These are phyloP conservation scores for Jaenimonas drosophilae DNA, from an alignment of 208 protist genomes.

Conservation along the genomic window DNA sequence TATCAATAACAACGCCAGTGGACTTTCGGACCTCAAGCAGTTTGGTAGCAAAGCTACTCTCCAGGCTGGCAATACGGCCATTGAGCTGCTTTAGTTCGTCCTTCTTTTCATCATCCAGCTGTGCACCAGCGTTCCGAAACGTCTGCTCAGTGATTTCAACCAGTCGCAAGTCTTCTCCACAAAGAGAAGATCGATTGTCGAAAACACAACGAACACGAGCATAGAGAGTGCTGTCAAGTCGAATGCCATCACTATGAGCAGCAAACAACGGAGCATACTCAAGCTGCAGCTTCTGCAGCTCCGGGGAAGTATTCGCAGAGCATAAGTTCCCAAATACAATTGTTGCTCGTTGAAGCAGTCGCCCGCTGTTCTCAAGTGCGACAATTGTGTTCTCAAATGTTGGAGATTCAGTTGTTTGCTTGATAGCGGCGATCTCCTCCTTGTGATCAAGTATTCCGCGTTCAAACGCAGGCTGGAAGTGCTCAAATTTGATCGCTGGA, in stretches of 20 bases:
- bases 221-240: background rate
- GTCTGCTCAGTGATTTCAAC: conserved; percentile 21
- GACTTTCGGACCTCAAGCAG: conserved; percentile 21
- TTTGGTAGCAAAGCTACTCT: conserved; percentile 17
- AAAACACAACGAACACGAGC: no score
- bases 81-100: conserved; percentile 25
- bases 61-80: conserved; percentile 24
- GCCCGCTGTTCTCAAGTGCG: background rate
- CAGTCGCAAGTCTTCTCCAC: conserved; percentile 20
- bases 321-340: conserved; percentile 1
- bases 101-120: conserved; percentile 17
- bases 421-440: background rate
- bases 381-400: conserved; percentile 3
- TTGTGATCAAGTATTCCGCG: background rate
- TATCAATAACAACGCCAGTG: conserved; percentile 19
- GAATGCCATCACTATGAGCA: background rate
- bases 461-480: background rate
- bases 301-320: background rate
- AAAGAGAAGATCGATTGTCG: no score
- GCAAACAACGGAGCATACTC: background rate
- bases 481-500: background rate
- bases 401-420: background rate
- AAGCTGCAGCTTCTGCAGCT: background rate
- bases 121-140: conserved; percentile 27
- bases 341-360: background rate